Evolutionary conservation across 352 stramenopile species (phyloP).

Genomic region (Elongisporangium senticosum): DNA sequence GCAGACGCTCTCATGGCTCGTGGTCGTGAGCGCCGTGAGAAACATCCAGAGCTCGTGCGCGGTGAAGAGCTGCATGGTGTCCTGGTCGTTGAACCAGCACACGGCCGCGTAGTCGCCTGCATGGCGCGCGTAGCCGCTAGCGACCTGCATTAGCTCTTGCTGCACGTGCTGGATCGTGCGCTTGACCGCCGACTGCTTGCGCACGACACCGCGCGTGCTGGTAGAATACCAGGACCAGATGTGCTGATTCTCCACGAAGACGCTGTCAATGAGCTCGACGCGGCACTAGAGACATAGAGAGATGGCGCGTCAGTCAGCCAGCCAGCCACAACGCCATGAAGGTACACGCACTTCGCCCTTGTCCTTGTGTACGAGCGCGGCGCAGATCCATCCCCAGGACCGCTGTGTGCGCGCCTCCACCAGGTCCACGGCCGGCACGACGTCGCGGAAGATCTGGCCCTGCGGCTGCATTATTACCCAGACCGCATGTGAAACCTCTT

Average conservation of each 20-base stretch:
- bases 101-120: conserved; percentile 26
- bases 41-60: conserved; percentile 39
- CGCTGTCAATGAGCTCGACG: conserved; percentile 54
- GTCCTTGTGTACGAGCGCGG: conserved; percentile 53
- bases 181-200: conserved; percentile 52
- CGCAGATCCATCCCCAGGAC: conserved; percentile 68
- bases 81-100: conserved; percentile 63
- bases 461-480: conserved; percentile 3
- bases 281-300: conserved; percentile 16
- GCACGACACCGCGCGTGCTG: conserved; percentile 39
- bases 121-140: conserved; percentile 12
- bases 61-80: conserved; percentile 40
- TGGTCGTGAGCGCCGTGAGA: conserved; percentile 34
- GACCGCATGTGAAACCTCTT: not conserved
- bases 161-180: conserved; percentile 35
- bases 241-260: conserved; percentile 71
- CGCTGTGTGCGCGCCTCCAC: conserved; percentile 39
- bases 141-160: conserved; percentile 30
- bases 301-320: not conserved
- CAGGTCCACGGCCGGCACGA: conserved; percentile 47
- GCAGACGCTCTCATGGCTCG: conserved; percentile 23
- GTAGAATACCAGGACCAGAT: conserved; percentile 80
- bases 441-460: conserved; percentile 47
- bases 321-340: not conserved
- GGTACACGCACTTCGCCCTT: conserved; percentile 28